Conservation (phyloP, 805 yeast species). For the Clavispora phyllophila region DNA sequence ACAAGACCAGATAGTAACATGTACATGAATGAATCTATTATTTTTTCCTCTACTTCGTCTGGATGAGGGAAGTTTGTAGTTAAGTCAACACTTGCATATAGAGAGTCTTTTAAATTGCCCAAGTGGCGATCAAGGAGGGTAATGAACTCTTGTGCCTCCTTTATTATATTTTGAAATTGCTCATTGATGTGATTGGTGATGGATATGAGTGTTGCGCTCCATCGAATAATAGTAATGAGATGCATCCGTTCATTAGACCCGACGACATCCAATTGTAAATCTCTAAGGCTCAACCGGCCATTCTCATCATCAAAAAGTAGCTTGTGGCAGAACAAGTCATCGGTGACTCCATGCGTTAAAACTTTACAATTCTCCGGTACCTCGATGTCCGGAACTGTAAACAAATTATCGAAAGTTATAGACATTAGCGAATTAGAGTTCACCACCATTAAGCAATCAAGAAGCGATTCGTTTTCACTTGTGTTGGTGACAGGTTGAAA, state of each 20-base stretch:
- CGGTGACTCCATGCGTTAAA: conserved; percentile 18
- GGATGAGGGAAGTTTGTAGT: conserved; percentile 24
- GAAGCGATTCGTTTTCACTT: conserved; percentile 5
- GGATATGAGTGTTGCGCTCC: conserved; percentile 23
- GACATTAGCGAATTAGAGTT: conserved; percentile 20
- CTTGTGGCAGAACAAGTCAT: conserved; percentile 23
- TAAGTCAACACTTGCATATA: conserved; percentile 17
- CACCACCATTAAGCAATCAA: conserved; percentile 24
- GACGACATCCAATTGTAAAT: conserved; percentile 12
- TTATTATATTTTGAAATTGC: conserved; percentile 16
- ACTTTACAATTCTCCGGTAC: conserved; percentile 13
- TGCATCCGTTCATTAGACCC: conserved; percentile 5
- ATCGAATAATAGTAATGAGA: conserved; percentile 19
- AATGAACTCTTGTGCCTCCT: conserved; percentile 23
- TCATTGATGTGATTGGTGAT: conserved; percentile 19
- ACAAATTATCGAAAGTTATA: conserved; percentile 27
- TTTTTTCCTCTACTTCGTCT: conserved; percentile 11
- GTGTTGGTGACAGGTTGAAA: conserved; percentile 6
- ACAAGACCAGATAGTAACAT: conserved; percentile 51
- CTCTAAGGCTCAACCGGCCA: conserved; percentile 10
- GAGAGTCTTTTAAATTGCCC: conserved; percentile 26
- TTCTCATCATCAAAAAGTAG: conserved; percentile 17
- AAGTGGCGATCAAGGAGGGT: conserved; percentile 27
- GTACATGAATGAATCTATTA: conserved; percentile 33
- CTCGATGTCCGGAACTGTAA: conserved; percentile 23